A percentile compares a stretch with the other conserved stretches of the same genome.
phyloP scores from a whole-genome alignment of 306 rosid genomes.

The Trichosanthes truncata region DNA sequence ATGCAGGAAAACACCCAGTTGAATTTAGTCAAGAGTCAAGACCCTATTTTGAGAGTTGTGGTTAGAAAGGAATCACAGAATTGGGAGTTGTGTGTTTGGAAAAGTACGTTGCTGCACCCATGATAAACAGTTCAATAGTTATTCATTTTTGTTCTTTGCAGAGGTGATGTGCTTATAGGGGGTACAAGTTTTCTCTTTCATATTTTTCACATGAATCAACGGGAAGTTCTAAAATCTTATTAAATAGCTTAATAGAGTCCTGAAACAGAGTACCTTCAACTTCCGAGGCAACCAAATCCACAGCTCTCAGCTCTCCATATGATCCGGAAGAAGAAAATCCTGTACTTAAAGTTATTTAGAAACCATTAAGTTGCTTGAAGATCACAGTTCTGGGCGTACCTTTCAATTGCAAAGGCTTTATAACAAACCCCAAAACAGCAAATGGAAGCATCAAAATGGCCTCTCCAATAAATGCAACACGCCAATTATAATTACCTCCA shows the following conservation, averaged over 20 bases:
- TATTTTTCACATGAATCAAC: background rate
- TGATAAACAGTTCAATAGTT: background rate
- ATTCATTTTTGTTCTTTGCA: background rate
- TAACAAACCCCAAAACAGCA: conserved; percentile 61
- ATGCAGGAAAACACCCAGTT: background rate
- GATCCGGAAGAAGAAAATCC: conserved; percentile 54
- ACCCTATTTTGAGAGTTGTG: background rate
- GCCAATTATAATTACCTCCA: conserved; percentile 65
- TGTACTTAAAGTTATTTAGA: conserved; percentile 21
- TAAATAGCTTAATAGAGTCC: background rate
- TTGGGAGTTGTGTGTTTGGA: background rate
- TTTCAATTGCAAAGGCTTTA: conserved; percentile 71
- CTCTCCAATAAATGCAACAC: conserved; percentile 74
- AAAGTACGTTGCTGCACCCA: background rate
- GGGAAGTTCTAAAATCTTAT: background rate
- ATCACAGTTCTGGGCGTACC: conserved; percentile 34
- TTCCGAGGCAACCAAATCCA: conserved; percentile 35
- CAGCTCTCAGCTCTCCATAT: conserved; percentile 22
- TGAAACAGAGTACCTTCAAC: conserved; percentile 42
- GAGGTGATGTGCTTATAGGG: background rate
- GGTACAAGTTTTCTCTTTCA: background rate
- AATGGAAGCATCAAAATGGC: conserved; percentile 92
- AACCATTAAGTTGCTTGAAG: background rate
- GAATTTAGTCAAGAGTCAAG: background rate
- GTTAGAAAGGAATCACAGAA: background rate